phyloP scores from a whole-genome alignment of 345 rosid genomes.

The Angophora floribunda region DNA sequence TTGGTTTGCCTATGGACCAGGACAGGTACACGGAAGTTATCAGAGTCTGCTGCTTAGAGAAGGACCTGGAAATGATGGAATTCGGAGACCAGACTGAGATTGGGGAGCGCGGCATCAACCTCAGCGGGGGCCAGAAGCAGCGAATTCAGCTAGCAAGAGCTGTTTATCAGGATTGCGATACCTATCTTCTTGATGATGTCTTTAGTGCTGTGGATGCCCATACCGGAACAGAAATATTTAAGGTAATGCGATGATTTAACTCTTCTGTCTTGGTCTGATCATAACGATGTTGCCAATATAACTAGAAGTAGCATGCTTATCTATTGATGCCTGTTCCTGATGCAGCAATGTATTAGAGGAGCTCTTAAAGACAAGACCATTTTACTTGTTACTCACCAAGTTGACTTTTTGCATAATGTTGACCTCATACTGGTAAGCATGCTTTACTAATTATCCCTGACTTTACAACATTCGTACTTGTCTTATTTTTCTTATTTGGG shows the following conservation, averaged over 20 bases:
- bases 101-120: conserved; percentile 95
- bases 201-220: conserved; percentile 98
- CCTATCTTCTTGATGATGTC: conserved; percentile 87
- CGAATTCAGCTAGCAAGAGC: conserved; percentile 92
- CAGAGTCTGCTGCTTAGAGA: conserved; percentile 71
- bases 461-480: too few relatives aligned
- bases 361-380: conserved; percentile 76
- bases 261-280: not conserved
- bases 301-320: not conserved
- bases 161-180: conserved; percentile 83
- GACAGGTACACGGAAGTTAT: conserved; percentile 53
- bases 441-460: not conserved
- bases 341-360: conserved; percentile 87
- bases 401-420: conserved; percentile 85
- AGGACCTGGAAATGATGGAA: conserved; percentile 94
- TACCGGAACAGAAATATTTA: conserved; percentile 85
- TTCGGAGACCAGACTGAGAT: conserved; percentile 91
- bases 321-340: not conserved
- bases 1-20: conserved; percentile 69
- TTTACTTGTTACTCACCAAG: conserved; percentile 91
- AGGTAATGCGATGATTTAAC: conserved; percentile 25
- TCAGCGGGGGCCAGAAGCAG: conserved; percentile 98
- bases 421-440: conserved; percentile 63
- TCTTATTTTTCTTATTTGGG: not conserved
- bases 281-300: not conserved